These are phyloP conservation scores for Abelmoschus esculentus DNA, from an alignment of 345 rosid species.

Conservation along the genomic window DNA sequence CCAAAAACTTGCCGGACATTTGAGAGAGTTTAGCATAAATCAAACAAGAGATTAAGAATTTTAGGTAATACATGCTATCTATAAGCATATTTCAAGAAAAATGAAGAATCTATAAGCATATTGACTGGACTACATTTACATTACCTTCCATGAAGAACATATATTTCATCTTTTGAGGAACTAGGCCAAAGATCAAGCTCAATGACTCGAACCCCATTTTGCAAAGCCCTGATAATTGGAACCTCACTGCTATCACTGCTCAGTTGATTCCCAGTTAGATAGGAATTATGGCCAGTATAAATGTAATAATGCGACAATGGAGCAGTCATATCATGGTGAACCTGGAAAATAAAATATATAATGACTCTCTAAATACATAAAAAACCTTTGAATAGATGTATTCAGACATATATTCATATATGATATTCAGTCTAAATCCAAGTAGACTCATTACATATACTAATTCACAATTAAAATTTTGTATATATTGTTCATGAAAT, in stretches of 20 bases:
- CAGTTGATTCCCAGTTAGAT: conserved; percentile 91
- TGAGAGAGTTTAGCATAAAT: neutral
- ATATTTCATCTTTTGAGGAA: conserved; percentile 61
- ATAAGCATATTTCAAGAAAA: too few relatives aligned
- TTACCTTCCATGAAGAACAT: conserved; percentile 93
- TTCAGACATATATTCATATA: neutral
- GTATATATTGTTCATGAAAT: too few relatives aligned
- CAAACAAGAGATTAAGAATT: too few relatives aligned
- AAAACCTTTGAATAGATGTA: neutral
- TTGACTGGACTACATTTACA: neutral
- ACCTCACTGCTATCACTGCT: conserved; percentile 93
- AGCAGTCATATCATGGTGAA: conserved; percentile 82
- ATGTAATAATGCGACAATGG: conserved; percentile 89
- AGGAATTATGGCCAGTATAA: conserved; percentile 93
- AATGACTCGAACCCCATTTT: conserved; percentile 76
- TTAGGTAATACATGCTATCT: too few relatives aligned
- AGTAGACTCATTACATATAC: neutral
- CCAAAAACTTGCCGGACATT: neutral
- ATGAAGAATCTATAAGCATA: too few relatives aligned
- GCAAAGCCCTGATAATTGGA: conserved; percentile 71
- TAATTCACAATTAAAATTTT: too few relatives aligned
- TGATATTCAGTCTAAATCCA: neutral
- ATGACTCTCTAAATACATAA: neutral
- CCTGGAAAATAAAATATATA: conserved; percentile 38
- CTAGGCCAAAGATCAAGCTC: conserved; percentile 95